Conservation (phyloP, 768 basidiomycete species). For the Boletus eberwhitei region DNA sequence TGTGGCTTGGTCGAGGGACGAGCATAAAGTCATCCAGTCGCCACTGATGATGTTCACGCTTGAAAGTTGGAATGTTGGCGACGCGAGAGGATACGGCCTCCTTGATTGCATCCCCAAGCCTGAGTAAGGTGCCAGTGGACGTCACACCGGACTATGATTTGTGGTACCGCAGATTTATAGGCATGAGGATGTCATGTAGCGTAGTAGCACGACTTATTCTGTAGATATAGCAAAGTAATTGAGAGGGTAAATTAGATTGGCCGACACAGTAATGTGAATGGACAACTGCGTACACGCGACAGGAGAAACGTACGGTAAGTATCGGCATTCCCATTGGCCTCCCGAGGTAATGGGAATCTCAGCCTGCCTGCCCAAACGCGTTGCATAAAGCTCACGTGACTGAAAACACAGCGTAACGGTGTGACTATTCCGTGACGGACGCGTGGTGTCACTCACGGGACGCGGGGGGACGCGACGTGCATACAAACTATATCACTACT, state of each 20-base stretch:
- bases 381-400: conserved; percentile 10
- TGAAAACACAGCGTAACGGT: conserved; percentile 2
- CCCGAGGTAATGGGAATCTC: too few species aligned
- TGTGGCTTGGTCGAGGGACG: conserved; percentile 24
- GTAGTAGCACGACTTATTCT: not conserved
- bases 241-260: not conserved
- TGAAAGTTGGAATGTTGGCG: conserved; percentile 28
- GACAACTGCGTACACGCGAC: not conserved
- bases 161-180: too few species aligned
- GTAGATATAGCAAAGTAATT: not conserved
- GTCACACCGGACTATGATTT: not conserved
- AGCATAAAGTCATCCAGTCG: conserved; percentile 20
- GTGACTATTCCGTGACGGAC: conserved; percentile 28
- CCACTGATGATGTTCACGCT: conserved; percentile 27
- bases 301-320: too few species aligned
- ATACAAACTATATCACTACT: conserved; percentile 24
- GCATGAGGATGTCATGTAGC: not conserved
- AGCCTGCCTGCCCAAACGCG: not conserved
- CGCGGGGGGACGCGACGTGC: conserved; percentile 14
- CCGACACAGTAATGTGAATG: not conserved
- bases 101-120: conserved; percentile 15
- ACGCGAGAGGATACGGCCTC: conserved; percentile 23
- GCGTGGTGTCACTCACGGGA: conserved; percentile 12
- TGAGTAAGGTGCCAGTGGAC: not conserved
- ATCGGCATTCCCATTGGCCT: too few species aligned